Evolutionary conservation across 495 filamentous ascomycete species (phyloP), one percentile per base, ranked within the genome.

Genomic region (Terfezia boudieri): DNA sequence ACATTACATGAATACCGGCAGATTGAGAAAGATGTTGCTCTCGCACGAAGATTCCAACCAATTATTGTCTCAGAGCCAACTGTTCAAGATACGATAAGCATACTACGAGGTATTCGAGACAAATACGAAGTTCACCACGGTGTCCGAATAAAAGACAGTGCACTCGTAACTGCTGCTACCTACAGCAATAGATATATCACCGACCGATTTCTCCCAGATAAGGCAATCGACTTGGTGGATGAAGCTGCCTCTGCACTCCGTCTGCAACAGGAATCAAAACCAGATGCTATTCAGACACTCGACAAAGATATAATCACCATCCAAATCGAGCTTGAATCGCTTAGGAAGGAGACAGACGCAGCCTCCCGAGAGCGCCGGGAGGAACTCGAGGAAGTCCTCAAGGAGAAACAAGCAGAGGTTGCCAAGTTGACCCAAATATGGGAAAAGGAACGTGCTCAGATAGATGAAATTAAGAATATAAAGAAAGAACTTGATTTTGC

Each of bases 221-320:
- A 96, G 63, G 90, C 90, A 8, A 98, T 98, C 57, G 90, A 98
- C 66, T 66, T 98, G 52, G 85, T 98, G 59, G 90, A 98, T 64
- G 90, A 96, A 68, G 90, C 90, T 12, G 88, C 90, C 5, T 93
- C 85, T 41, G 83, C 84, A 11, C 71, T 95, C 9, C 76, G 90
- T 16, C 67, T 98, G 56, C 90, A 98, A 64, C 90, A 98, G 66
- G 90, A 98, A 68, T 94, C 86, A 60, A 94, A 93, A 58, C 90
- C 90, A 0, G 90, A 98, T 56, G 77, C 86, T 12, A 95, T 98
- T 35, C 79, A 86, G 63, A 77, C 82, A 52, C 74, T 95, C 17
- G 90, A 96, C 61, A 84, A 89, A 50, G 82, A 84, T 61, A 94
- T 98, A 51, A 88, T 94, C 72, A 96, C 90, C 0, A 84, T 96